phyloP scores from a whole-genome alignment of 345 rosid genomes.

The Mercurialis annua region DNA sequence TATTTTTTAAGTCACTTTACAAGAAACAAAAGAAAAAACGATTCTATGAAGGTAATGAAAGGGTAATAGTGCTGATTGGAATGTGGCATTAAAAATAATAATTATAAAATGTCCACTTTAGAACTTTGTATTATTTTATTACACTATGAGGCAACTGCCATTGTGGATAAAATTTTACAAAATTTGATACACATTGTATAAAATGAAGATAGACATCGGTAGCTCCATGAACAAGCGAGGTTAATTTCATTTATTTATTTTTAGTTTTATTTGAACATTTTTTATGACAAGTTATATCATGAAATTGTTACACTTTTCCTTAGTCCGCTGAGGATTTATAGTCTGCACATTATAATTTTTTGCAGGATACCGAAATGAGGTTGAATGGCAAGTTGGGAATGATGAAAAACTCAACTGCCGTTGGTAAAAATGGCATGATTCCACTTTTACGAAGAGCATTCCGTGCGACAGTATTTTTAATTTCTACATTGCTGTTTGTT shows the following conservation, averaged over 20 bases:
- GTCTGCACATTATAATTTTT: constrained; percentile 8
- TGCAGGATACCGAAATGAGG: constrained; percentile 49
- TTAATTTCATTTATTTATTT: constrained; percentile 19
- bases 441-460: constrained; percentile 55
- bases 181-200: constrained; percentile 49
- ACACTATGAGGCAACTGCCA: constrained; percentile 42
- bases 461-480: constrained; percentile 40
- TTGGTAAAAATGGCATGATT: constrained; percentile 32
- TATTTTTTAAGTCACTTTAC: too few species aligned
- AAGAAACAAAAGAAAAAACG: too few species aligned
- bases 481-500: constrained; percentile 54
- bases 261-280: background rate
- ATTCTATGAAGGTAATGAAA: too few species aligned
- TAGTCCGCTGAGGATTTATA: background rate
- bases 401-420: constrained; percentile 16
- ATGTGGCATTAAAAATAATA: too few species aligned
- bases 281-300: background rate
- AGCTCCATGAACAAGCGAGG: constrained; percentile 44
- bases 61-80: too few species aligned
- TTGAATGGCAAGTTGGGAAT: constrained; percentile 22
- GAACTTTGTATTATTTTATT: too few species aligned
- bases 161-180: constrained; percentile 51
- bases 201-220: constrained; percentile 34
- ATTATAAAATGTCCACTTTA: too few species aligned
- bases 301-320: background rate